Evolutionary conservation across 2,329 filamentous ascomycete species (phyloP).

Genomic region (Samsoniella hepiali): DNA sequence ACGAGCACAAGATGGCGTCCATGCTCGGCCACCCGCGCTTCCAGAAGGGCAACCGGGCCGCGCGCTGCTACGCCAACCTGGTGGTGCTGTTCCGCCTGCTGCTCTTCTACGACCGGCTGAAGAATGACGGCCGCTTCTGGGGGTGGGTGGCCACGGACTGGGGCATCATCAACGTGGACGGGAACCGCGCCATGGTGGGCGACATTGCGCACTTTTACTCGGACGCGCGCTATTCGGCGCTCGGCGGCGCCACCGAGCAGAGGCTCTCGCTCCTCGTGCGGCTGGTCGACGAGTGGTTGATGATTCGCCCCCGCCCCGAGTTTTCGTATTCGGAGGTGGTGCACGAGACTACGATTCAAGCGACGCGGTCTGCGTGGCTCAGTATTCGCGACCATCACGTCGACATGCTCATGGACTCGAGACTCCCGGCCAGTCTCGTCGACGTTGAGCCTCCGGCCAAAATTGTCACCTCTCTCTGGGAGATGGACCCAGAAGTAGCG

Average conservation of each 20-base stretch:
- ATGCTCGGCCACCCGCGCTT: background rate
- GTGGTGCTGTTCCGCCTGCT: conserved; percentile 15
- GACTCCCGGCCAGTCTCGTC: background rate
- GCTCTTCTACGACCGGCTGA: conserved; percentile 1
- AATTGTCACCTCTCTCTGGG: conserved; percentile 13
- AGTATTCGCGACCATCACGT: conserved; percentile 10
- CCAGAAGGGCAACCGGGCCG: conserved; percentile 1
- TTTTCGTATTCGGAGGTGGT: background rate
- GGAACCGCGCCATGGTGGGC: background rate
- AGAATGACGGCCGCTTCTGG: conserved; percentile 1
- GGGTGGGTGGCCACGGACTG: conserved; percentile 10
- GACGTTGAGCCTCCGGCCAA: background rate
- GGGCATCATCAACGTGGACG: background rate
- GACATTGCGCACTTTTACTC: conserved; percentile 1
- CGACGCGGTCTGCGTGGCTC: background rate
- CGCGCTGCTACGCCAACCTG: conserved; percentile 9
- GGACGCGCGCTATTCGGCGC: background rate
- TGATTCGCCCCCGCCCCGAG: background rate
- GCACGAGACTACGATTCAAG: background rate
- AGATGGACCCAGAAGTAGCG: background rate
- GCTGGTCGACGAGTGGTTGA: conserved; percentile 12
- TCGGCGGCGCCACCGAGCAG: background rate
- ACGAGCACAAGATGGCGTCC: background rate
- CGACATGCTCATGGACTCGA: conserved; percentile 16
- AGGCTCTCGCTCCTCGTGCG: conserved; percentile 10